These are phyloP conservation scores for Mycena epipterygia DNA, from an alignment of 768 basidiomycete genomes.

Conservation along the genomic window DNA sequence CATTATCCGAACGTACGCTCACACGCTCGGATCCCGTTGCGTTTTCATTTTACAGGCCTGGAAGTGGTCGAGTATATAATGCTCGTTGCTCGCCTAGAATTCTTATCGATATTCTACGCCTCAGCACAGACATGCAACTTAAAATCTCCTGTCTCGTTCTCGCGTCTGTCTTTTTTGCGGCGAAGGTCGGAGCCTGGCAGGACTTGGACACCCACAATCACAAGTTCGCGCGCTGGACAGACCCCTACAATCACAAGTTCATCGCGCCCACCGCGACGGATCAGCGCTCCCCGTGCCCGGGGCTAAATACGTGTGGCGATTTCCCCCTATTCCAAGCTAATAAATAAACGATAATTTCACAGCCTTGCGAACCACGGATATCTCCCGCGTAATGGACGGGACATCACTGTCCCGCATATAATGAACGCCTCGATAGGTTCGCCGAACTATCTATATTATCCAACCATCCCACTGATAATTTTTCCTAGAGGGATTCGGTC, in stretches of 20 bases:
- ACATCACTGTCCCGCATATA: neutral
- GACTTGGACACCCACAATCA: too few species aligned
- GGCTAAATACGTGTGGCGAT: conserved; percentile 27
- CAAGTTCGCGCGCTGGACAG: neutral
- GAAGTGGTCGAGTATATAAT: neutral
- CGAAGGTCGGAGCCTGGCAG: neutral
- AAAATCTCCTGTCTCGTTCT: neutral
- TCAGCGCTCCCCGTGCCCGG: conserved; percentile 27
- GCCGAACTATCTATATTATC: neutral
- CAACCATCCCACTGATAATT: neutral
- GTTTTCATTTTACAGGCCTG: neutral
- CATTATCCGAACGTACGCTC: neutral
- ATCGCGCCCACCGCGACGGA: neutral
- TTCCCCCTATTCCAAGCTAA: too few species aligned
- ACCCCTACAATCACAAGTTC: neutral
- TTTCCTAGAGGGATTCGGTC: neutral
- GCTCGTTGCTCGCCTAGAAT: neutral
- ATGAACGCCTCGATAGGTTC: conserved; percentile 8
- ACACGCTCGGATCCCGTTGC: neutral
- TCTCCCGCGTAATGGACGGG: neutral
- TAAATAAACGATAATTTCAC: neutral
- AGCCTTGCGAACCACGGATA: too few species aligned
- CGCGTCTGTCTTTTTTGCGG: neutral
- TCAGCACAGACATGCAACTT: neutral
- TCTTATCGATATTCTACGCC: neutral